Percentiles rank a stretch among this genome's conserved stretches.
These are phyloP conservation scores for Hyaloscypha hepaticicola DNA, from an alignment of 495 filamentous ascomycete species.

Conservation along the genomic window DNA sequence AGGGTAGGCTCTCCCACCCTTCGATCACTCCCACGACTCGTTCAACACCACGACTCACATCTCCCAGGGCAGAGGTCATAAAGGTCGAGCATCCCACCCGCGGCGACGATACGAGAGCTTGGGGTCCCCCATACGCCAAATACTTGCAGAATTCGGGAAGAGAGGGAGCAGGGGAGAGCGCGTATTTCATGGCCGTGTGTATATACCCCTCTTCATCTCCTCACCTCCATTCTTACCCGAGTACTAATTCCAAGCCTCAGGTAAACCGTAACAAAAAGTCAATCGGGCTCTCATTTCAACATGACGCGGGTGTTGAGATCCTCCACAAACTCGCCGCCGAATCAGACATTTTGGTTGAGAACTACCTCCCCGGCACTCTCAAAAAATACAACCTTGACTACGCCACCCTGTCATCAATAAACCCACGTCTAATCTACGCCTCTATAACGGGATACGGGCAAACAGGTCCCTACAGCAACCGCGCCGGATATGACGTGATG, in stretches of 20 bases:
- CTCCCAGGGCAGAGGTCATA: slow-evolving; percentile 82
- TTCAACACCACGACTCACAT: slow-evolving; percentile 30
- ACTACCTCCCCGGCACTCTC: slow-evolving; percentile 89
- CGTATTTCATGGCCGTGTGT: slow-evolving; percentile 82
- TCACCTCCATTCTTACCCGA: too few relatives aligned
- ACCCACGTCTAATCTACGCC: slow-evolving; percentile 70
- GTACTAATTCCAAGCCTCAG: slow-evolving; percentile 40
- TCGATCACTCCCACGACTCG: too few relatives aligned
- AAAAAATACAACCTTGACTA: slow-evolving; percentile 91
- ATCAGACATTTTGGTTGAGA: slow-evolving; percentile 93
- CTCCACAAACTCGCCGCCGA: slow-evolving; percentile 79
- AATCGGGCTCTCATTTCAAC: slow-evolving; percentile 84
- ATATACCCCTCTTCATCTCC: not conserved
- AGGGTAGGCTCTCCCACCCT: slow-evolving; percentile 58
- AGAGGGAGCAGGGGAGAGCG: slow-evolving; percentile 84
- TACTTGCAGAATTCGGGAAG: slow-evolving; percentile 58
- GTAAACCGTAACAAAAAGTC: slow-evolving; percentile 98
- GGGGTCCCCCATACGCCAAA: slow-evolving; percentile 92
- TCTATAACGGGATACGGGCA: slow-evolving; percentile 75
- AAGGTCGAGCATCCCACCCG: slow-evolving; percentile 92
- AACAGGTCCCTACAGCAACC: slow-evolving; percentile 83
- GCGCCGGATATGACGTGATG: slow-evolving; percentile 98
- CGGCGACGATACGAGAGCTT: slow-evolving; percentile 93
- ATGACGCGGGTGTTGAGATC: slow-evolving; percentile 77
- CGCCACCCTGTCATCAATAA: slow-evolving; percentile 71